Evolutionary conservation across 2,329 filamentous ascomycete species (phyloP).

Genomic region (Teratosphaeria epicoccoides): DNA sequence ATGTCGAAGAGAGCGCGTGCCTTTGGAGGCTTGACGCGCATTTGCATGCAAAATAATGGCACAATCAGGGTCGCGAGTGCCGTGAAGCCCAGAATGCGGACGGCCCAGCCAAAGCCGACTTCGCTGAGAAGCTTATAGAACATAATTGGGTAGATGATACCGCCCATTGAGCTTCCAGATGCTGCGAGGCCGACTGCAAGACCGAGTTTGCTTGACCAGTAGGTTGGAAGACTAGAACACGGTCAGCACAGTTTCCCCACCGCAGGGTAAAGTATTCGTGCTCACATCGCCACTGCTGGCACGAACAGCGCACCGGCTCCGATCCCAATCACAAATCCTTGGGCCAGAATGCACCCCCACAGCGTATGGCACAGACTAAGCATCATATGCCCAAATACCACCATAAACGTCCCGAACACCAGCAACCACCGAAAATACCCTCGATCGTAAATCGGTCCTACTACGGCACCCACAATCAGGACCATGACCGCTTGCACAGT

Average conservation of each 20-base stretch:
- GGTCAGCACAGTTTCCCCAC: not conserved
- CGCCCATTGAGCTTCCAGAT: constrained; percentile 32
- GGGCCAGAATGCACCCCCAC: constrained; percentile 40
- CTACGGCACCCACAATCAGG: constrained; percentile 34
- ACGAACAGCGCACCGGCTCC: constrained; percentile 36
- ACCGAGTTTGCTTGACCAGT: constrained; percentile 37
- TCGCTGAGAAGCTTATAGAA: constrained; percentile 22
- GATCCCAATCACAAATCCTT: constrained; percentile 39
- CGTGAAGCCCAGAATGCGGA: constrained; percentile 24
- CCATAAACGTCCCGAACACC: constrained; percentile 31
- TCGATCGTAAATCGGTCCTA: constrained; percentile 40
- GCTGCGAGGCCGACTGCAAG: constrained; percentile 37
- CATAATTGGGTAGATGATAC: constrained; percentile 28
- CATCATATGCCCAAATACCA: constrained; percentile 43
- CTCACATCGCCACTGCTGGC: constrained; percentile 33
- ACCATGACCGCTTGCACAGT: constrained; percentile 40
- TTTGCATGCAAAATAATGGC: constrained; percentile 22
- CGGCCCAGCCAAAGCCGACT: constrained; percentile 23
- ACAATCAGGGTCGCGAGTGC: constrained; percentile 22
- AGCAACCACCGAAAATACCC: constrained; percentile 38
- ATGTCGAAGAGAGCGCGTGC: constrained; percentile 30
- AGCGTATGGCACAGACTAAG: constrained; percentile 35
- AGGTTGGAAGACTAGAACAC: constrained; percentile 29
- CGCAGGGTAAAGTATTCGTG: not conserved
- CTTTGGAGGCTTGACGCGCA: constrained; percentile 28